Conservation (phyloP, 805 yeast genomes). For the Candida arabinofermentans region DNA sequence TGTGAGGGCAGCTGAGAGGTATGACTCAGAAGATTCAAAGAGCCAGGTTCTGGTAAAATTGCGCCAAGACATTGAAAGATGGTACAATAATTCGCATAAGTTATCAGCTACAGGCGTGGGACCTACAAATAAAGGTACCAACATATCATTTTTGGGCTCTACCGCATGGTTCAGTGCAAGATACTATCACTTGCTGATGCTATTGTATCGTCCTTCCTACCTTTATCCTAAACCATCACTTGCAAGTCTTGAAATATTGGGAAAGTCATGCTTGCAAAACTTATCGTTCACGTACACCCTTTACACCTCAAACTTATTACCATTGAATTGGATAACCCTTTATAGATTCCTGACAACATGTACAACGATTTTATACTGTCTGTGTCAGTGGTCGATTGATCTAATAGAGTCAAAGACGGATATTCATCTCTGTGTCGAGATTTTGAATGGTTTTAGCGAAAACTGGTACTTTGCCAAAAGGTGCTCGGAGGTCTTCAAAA, state of each 20-base stretch:
- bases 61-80: slow-evolving; percentile 34
- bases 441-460: slow-evolving; percentile 41
- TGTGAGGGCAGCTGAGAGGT: slow-evolving; percentile 34
- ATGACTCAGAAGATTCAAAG: slow-evolving; percentile 30
- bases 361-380: slow-evolving; percentile 42
- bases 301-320: slow-evolving; percentile 40
- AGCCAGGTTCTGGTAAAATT: slow-evolving; percentile 30
- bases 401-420: slow-evolving; percentile 42
- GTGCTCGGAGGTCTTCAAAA: slow-evolving; percentile 41
- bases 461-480: slow-evolving; percentile 45
- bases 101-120: slow-evolving; percentile 10
- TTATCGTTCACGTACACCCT: slow-evolving; percentile 43
- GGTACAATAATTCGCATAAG: slow-evolving; percentile 28
- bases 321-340: slow-evolving; percentile 47
- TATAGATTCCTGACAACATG: slow-evolving; percentile 44
- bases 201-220: slow-evolving; percentile 47
- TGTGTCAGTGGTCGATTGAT: slow-evolving; percentile 45
- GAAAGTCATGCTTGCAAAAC: slow-evolving; percentile 42
- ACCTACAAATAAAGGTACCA: slow-evolving; percentile 9
- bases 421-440: slow-evolving; percentile 42
- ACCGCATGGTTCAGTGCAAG: slow-evolving; percentile 37
- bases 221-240: slow-evolving; percentile 42
- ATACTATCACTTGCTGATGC: slow-evolving; percentile 43
- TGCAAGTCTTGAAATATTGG: slow-evolving; percentile 37
- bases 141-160: slow-evolving; percentile 26